Percentiles rank a stretch among this genome's conserved stretches.
Evolutionary conservation across 2,329 filamentous ascomycete genomes (phyloP).

Genomic region (Beauveria brongniartii): DNA sequence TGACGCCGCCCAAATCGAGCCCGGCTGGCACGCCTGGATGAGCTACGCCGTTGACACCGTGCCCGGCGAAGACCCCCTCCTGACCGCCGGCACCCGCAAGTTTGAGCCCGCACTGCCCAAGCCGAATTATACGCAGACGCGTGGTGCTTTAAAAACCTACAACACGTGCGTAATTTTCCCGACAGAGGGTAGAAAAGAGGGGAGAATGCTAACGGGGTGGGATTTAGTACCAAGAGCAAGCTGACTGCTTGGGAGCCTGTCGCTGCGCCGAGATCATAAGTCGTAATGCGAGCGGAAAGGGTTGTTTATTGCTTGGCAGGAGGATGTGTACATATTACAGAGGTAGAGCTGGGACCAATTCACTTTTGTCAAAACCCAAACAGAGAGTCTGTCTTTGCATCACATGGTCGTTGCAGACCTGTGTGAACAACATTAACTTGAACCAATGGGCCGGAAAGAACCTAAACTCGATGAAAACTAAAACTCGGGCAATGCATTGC

Average conservation of each 20-base stretch:
- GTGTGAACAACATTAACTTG: neutral
- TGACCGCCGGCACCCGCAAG: conserved; percentile 56
- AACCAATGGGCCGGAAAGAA: neutral
- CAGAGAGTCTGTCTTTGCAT: neutral
- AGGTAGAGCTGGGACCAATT: neutral
- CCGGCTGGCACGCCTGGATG: conserved; percentile 98
- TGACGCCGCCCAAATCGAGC: conserved; percentile 79
- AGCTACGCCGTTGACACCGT: conserved; percentile 87
- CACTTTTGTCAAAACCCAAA: neutral
- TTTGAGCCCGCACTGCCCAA: conserved; percentile 70
- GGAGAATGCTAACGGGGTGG: conserved; percentile 16
- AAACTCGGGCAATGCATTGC: neutral
- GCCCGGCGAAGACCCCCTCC: conserved; percentile 65
- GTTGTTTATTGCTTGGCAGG: neutral
- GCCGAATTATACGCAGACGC: conserved; percentile 66
- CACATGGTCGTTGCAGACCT: neutral
- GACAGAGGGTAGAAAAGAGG: neutral
- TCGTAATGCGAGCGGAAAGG: neutral
- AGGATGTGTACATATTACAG: conserved; percentile 22
- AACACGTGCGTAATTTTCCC: conserved; percentile 66
- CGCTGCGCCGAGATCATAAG: conserved; percentile 26
- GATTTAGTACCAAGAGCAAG: conserved; percentile 44
- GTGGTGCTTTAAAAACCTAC: conserved; percentile 85
- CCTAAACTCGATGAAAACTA: neutral
- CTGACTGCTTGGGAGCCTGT: conserved; percentile 44